phyloP scores from a whole-genome alignment of 441 rosid species.

The Erodium texanum region DNA sequence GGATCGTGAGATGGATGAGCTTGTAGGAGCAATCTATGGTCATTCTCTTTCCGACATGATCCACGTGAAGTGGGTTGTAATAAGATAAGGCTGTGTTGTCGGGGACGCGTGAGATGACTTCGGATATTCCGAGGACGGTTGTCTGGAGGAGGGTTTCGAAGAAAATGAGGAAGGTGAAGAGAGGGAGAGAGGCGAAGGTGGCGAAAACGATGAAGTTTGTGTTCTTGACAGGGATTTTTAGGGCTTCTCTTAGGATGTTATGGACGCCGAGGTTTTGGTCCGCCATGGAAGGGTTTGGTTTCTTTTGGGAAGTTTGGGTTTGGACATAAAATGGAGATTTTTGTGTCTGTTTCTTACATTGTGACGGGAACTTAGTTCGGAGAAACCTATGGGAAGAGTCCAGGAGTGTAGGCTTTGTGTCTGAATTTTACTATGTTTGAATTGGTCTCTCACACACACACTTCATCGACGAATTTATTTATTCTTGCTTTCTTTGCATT shows the following conservation, averaged over 20 bases:
- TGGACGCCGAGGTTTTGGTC: slow-evolving; percentile 15
- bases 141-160: slow-evolving; percentile 19
- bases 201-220: slow-evolving; percentile 16
- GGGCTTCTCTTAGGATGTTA: slow-evolving; percentile 20
- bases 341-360: neutral
- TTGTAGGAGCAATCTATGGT: slow-evolving; percentile 7
- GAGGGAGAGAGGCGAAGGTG: slow-evolving; percentile 18
- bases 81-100: neutral
- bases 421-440: neutral
- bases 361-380: neutral
- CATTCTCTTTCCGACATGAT: neutral
- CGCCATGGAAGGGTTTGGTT: neutral
- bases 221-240: slow-evolving; percentile 14
- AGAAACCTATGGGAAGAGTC: slow-evolving; percentile 2
- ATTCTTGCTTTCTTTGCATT: too few relatives aligned
- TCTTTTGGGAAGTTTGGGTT: neutral
- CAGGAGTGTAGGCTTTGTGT: neutral
- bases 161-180: slow-evolving; percentile 18
- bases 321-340: neutral
- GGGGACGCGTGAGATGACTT: neutral
- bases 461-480: too few relatives aligned
- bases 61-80: too few relatives aligned
- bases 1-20: slow-evolving; percentile 18
- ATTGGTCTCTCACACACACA: neutral
- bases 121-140: slow-evolving; percentile 4